phyloP scores from a whole-genome alignment of 352 stramenopile genomes.

The Elongisporangium prolatum region DNA sequence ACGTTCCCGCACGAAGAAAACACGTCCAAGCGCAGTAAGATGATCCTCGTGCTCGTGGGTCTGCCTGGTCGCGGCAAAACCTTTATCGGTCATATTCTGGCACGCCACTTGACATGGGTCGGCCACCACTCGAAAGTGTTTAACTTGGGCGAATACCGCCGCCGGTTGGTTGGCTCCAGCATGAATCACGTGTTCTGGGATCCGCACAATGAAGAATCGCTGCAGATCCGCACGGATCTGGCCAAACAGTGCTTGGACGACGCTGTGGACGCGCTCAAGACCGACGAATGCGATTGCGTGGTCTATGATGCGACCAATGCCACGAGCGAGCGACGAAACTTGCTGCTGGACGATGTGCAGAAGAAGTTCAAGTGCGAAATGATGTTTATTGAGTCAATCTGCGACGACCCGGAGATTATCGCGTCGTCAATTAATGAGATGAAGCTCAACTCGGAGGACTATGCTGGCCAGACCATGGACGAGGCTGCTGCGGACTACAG shows the following conservation, averaged over 20 bases:
- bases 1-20: conserved; percentile 19
- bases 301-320: conserved; percentile 86
- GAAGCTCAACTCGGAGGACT: conserved; percentile 81
- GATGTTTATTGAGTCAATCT: conserved; percentile 84
- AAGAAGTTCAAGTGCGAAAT: conserved; percentile 72
- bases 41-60: conserved; percentile 80
- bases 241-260: conserved; percentile 68
- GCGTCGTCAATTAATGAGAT: conserved; percentile 82
- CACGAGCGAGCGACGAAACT: conserved; percentile 56
- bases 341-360: conserved; percentile 48
- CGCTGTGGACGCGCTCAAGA: conserved; percentile 58
- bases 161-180: conserved; percentile 52
- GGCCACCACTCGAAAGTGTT: conserved; percentile 77
- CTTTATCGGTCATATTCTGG: conserved; percentile 80
- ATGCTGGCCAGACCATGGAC: conserved; percentile 64
- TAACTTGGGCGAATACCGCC: conserved; percentile 81
- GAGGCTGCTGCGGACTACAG: conserved; percentile 72
- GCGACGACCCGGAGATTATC: conserved; percentile 65
- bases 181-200: conserved; percentile 83
- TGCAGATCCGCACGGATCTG: conserved; percentile 63
- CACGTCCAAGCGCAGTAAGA: conserved; percentile 51
- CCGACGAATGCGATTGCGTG: conserved; percentile 67
- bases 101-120: conserved; percentile 84
- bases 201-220: conserved; percentile 66
- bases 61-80: conserved; percentile 80